These are phyloP conservation scores for Apiospora phragmitis DNA, from an alignment of 2,329 filamentous ascomycete genomes.

Conservation along the genomic window DNA sequence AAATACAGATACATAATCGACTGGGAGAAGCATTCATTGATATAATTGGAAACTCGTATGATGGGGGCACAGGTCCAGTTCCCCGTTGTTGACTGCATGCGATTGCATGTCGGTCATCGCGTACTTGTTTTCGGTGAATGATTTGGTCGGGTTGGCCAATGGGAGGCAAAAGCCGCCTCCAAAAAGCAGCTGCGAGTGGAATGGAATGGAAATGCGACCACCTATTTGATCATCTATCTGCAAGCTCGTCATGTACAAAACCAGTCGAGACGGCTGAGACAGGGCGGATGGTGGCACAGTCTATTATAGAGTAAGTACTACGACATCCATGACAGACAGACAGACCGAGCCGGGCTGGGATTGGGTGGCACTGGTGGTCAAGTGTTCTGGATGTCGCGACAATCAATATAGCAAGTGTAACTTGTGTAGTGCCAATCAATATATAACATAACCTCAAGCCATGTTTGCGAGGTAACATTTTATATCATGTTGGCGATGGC, in stretches of 20 bases:
- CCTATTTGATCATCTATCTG: neutral
- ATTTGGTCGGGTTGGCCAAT: neutral
- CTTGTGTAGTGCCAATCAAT: neutral
- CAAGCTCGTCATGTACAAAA: neutral
- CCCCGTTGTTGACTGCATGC: neutral
- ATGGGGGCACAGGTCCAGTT: neutral
- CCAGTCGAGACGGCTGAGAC: neutral
- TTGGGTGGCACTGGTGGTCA: neutral
- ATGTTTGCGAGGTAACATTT: too few relatives aligned
- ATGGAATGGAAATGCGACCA: neutral
- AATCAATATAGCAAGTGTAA: neutral
- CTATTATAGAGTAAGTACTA: neutral
- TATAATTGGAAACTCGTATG: neutral
- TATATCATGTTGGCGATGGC: too few relatives aligned
- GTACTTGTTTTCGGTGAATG: neutral
- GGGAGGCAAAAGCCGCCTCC: neutral
- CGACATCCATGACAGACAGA: neutral
- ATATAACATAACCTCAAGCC: too few relatives aligned
- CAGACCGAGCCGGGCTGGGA: neutral
- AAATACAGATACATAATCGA: neutral
- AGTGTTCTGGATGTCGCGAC: neutral
- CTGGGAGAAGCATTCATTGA: neutral
- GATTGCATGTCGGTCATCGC: neutral
- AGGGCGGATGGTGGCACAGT: conserved; percentile 2
- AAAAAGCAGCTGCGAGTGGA: neutral